A percentile compares a stretch with the other conserved stretches of the same genome.
Conservation (phyloP, 345 rosid genomes). For the Murraya koenigii region DNA sequence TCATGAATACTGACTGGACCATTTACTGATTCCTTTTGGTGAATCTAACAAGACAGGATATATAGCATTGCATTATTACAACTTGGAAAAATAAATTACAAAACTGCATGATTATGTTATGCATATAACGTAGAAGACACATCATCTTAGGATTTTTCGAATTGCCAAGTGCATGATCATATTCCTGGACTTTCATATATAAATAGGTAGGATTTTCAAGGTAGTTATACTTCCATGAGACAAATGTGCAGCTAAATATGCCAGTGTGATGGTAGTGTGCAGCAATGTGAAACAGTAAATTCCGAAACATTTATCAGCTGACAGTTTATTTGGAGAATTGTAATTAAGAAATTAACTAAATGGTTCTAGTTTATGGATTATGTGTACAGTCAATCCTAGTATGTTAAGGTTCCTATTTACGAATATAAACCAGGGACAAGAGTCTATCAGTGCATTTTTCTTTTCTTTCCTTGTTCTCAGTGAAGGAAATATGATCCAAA, state of each 20-base stretch:
- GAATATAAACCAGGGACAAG: not conserved
- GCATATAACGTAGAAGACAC: not conserved
- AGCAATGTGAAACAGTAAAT: not conserved
- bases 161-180: not conserved
- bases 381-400: not conserved
- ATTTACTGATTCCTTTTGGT: constrained; percentile 43
- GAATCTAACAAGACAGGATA: constrained; percentile 44
- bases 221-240: not conserved
- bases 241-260: not conserved
- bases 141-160: not conserved
- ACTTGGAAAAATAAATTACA: not conserved
- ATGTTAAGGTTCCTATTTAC: not conserved
- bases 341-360: not conserved
- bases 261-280: not conserved
- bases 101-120: not conserved
- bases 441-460: not conserved
- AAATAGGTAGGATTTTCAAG: not conserved
- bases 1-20: constrained; percentile 28
- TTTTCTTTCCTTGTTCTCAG: no score
- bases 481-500: not conserved
- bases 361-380: not conserved
- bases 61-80: not conserved
- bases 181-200: not conserved
- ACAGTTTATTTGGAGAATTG: not conserved
- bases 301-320: not conserved